A percentile compares a stretch with the other conserved stretches of the same genome.
phyloP scores from a whole-genome alignment of 106 monocot genomes.

The Phalaenopsis aphrodite region DNA sequence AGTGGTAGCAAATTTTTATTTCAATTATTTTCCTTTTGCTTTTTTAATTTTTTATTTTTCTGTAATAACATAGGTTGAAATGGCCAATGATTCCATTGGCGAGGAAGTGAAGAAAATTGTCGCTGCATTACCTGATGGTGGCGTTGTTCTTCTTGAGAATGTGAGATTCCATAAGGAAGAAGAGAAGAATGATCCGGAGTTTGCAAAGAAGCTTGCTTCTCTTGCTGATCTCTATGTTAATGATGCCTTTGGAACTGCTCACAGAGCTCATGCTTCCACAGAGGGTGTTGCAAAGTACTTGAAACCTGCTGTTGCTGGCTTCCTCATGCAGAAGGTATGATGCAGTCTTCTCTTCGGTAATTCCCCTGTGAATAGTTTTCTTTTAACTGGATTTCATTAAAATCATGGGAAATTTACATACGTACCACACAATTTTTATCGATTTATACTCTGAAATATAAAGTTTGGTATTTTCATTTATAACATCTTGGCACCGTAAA shows the following conservation, averaged over 20 bases:
- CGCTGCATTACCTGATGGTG: slow-evolving; percentile 59
- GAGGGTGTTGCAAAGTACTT: slow-evolving; percentile 72
- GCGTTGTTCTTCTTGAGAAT: slow-evolving; percentile 88
- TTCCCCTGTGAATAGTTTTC: background rate
- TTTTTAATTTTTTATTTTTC: background rate
- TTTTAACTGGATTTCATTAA: background rate
- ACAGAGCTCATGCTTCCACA: slow-evolving; percentile 81
- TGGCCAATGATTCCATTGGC: slow-evolving; percentile 79
- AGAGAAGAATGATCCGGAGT: slow-evolving; percentile 98
- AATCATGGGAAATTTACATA: no score
- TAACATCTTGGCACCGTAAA: no score
- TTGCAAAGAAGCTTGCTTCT: slow-evolving; percentile 83
- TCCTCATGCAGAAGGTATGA: slow-evolving; percentile 74
- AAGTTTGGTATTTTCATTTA: no score
- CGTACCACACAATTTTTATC: no score
- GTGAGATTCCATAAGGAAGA: slow-evolving; percentile 94
- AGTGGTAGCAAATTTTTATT: background rate
- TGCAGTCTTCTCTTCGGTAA: background rate
- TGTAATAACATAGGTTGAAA: slow-evolving; percentile 31
- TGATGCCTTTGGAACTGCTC: slow-evolving; percentile 90
- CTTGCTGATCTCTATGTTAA: slow-evolving; percentile 94
- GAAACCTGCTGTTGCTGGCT: slow-evolving; percentile 69
- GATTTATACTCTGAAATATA: no score
- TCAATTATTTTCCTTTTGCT: background rate
- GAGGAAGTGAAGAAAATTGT: slow-evolving; percentile 77